Conservation (phyloP, 2,329 filamentous ascomycete genomes). For the Furcasterigmium sp. region DNA sequence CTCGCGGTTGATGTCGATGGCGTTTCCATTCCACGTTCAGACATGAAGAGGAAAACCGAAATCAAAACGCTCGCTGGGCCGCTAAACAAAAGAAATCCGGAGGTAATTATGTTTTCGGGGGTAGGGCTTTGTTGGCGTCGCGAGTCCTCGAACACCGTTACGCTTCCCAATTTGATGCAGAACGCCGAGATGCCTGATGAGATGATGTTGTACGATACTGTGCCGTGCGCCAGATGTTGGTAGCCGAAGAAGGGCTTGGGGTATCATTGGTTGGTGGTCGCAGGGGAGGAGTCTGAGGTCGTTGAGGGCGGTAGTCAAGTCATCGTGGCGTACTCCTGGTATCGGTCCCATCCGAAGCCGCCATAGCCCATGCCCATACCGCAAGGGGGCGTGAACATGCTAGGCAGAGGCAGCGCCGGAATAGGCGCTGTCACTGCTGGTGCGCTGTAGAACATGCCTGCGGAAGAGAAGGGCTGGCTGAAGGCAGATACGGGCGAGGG, state of each 20-base stretch:
- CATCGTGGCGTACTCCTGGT: slow-evolving; percentile 78
- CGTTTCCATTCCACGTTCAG: slow-evolving; percentile 25
- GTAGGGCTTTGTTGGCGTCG: slow-evolving; percentile 34
- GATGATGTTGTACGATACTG: slow-evolving; percentile 17
- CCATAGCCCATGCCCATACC: slow-evolving; percentile 72
- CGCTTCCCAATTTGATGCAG: slow-evolving; percentile 30
- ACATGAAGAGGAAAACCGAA: slow-evolving; percentile 27
- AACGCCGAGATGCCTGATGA: slow-evolving; percentile 32
- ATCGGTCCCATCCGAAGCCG: slow-evolving; percentile 81
- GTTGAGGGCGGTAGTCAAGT: slow-evolving; percentile 68
- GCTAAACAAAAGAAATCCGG: slow-evolving; percentile 24
- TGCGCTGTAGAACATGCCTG: slow-evolving; percentile 73
- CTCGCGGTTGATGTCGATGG: slow-evolving; percentile 38
- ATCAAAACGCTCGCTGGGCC: slow-evolving; percentile 40
- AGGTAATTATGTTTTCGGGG: slow-evolving; percentile 13
- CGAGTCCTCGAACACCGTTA: slow-evolving; percentile 31
- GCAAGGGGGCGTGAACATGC: slow-evolving; percentile 81
- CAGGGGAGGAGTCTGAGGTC: slow-evolving; percentile 38
- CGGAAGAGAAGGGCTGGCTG: slow-evolving; percentile 71
- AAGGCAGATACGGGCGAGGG: slow-evolving; percentile 76
- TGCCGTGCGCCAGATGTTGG: slow-evolving; percentile 16
- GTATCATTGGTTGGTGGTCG: not conserved
- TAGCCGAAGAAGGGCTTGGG: slow-evolving; percentile 1
- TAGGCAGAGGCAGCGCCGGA: slow-evolving; percentile 74
- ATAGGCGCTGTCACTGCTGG: slow-evolving; percentile 71